Percentiles rank a stretch among this genome's conserved stretches.
These are phyloP conservation scores for Colletotrichum tabaci DNA, from an alignment of 2,329 filamentous ascomycete species.

Conservation along the genomic window DNA sequence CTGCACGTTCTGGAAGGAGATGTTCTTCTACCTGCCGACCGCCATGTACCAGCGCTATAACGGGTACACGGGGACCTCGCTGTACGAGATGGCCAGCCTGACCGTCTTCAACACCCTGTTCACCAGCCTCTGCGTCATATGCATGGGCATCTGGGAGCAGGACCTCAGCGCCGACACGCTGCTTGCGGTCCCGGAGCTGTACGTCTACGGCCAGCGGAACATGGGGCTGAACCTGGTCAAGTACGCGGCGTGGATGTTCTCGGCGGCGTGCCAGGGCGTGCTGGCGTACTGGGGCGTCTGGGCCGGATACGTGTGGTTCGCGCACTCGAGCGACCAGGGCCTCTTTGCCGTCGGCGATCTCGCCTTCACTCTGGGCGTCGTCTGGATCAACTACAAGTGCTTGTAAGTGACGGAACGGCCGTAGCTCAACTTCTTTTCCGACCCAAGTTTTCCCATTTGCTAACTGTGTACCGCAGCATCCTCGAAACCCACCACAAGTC, in stretches of 20 bases:
- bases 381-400: conserved; percentile 83
- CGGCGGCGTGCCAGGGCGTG: conserved; percentile 80
- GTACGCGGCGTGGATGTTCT: conserved; percentile 84
- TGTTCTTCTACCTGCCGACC: conserved; percentile 87
- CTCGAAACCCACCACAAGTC: conserved; percentile 86
- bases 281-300: conserved; percentile 78
- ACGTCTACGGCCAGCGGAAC: conserved; percentile 83
- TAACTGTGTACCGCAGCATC: conserved; percentile 59
- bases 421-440: too few species aligned
- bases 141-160: conserved; percentile 92
- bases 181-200: conserved; percentile 93
- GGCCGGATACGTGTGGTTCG: conserved; percentile 66
- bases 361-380: conserved; percentile 78
- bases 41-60: conserved; percentile 87
- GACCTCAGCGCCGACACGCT: conserved; percentile 88
- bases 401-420: conserved; percentile 66
- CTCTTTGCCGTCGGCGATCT: conserved; percentile 83
- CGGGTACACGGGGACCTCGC: conserved; percentile 90
- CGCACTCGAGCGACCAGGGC: conserved; percentile 72
- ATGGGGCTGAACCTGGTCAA: conserved; percentile 81
- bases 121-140: conserved; percentile 89
- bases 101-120: conserved; percentile 97
- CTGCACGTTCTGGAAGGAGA: conserved; percentile 91
- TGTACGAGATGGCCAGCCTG: conserved; percentile 90
- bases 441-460: too few species aligned